A percentile compares a stretch with the other conserved stretches of the same genome.
These are phyloP conservation scores for Cercophora scortea DNA, from an alignment of 495 filamentous ascomycete genomes.

Conservation along the genomic window DNA sequence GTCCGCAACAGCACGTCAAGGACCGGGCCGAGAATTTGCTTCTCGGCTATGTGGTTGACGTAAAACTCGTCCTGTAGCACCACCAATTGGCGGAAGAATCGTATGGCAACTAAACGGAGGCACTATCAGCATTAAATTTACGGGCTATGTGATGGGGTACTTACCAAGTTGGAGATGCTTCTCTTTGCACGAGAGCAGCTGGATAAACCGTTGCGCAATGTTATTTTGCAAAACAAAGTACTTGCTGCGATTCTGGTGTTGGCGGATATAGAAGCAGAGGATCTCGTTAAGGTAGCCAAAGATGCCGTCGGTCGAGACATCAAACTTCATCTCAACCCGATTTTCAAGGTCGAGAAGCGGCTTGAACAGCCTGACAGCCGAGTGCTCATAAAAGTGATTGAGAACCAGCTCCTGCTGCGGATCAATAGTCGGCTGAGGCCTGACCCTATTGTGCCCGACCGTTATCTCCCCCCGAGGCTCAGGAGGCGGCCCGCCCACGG, in stretches of 20 bases:
- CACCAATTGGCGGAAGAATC: constrained; percentile 88
- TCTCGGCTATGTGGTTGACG: constrained; percentile 75
- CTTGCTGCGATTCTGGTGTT: constrained; percentile 79
- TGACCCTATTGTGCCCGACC: constrained; percentile 44
- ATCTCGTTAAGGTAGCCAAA: constrained; percentile 91
- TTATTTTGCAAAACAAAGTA: constrained; percentile 78
- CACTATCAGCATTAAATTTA: no score
- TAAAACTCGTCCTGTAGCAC: constrained; percentile 89
- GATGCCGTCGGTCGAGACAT: constrained; percentile 74
- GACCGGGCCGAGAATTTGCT: constrained; percentile 79
- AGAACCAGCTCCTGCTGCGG: constrained; percentile 82
- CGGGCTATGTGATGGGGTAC: constrained; percentile 16
- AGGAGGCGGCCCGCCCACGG: constrained; percentile 35
- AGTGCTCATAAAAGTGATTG: constrained; percentile 81
- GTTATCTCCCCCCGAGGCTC: constrained; percentile 62
- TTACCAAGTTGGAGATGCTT: constrained; percentile 89
- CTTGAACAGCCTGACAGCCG: constrained; percentile 77
- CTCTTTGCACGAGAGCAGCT: constrained; percentile 76
- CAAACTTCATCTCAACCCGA: constrained; percentile 44
- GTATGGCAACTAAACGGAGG: constrained; percentile 62
- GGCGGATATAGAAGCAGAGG: constrained; percentile 87
- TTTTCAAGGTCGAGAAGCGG: constrained; percentile 77
- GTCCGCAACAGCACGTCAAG: constrained; percentile 82
- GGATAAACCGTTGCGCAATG: constrained; percentile 70
- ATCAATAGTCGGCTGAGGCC: constrained; percentile 41